Percentiles rank a stretch among this genome's conserved stretches.
Evolutionary conservation across 2,329 filamentous ascomycete species (phyloP).

Genomic region (Myriosclerotinia duriaeana): DNA sequence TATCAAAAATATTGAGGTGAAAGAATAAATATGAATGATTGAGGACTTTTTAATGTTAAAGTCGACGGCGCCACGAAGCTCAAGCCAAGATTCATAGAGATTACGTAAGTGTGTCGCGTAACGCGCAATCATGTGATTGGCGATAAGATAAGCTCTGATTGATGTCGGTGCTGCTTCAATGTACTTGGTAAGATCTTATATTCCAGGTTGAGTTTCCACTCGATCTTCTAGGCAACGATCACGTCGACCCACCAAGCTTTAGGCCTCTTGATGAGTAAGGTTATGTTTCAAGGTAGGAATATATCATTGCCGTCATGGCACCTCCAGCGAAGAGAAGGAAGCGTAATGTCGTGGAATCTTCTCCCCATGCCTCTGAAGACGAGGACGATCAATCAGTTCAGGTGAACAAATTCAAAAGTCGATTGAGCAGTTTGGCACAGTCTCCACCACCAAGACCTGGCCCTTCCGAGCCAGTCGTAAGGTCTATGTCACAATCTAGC

Average conservation of each 20-base stretch:
- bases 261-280: constrained; percentile 1
- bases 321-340: constrained; percentile 49
- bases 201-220: neutral
- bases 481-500: constrained; percentile 22
- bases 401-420: constrained; percentile 27
- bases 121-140: neutral
- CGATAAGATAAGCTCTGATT: constrained; percentile 17
- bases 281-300: constrained; percentile 1
- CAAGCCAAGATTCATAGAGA: neutral
- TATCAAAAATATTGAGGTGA: too few relatives aligned
- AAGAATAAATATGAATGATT: too few relatives aligned
- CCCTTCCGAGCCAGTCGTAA: constrained; percentile 21
- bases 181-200: neutral
- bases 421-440: constrained; percentile 30
- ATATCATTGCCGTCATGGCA: constrained; percentile 34
- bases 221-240: constrained; percentile 12
- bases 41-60: too few relatives aligned
- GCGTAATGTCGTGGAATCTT: constrained; percentile 51
- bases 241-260: neutral
- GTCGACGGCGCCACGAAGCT: too few relatives aligned
- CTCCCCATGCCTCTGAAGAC: constrained; percentile 47
- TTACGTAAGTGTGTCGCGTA: neutral
- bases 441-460: constrained; percentile 29
- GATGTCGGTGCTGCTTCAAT: neutral
- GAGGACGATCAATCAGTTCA: constrained; percentile 47